phyloP scores from a whole-genome alignment of 164 flowering plant genomes.

The Stephania japonica region DNA sequence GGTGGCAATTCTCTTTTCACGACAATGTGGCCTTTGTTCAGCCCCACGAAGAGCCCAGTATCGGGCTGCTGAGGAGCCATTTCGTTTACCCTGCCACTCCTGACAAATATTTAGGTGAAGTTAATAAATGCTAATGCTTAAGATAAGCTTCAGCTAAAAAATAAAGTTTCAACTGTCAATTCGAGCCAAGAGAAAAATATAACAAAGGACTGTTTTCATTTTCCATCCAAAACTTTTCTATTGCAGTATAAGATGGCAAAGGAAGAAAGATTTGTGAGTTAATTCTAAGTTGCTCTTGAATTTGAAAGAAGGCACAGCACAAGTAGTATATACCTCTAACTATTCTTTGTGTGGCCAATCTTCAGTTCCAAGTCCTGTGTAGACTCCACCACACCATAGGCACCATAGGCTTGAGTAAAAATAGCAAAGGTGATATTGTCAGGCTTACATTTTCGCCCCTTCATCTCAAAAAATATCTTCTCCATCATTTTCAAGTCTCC shows the following conservation, averaged over 20 bases:
- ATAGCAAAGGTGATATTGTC: constrained; percentile 67
- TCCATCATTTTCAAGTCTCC: constrained; percentile 58
- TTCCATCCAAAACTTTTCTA: too few species aligned
- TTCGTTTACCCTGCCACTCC: constrained; percentile 17
- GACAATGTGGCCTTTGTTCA: constrained; percentile 56
- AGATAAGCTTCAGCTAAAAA: too few species aligned
- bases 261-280: not conserved
- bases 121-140: not conserved
- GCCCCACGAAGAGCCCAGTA: constrained; percentile 58
- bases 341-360: constrained; percentile 9
- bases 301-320: not conserved
- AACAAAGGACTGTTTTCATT: too few species aligned
- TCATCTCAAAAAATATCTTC: constrained; percentile 56
- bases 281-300: not conserved
- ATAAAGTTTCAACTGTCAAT: too few species aligned
- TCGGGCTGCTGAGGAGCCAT: constrained; percentile 62
- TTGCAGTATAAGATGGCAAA: not conserved
- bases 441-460: constrained; percentile 51
- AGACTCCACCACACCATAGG: constrained; percentile 50
- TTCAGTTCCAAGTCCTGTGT: constrained; percentile 28
- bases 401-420: constrained; percentile 59
- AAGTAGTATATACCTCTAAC: constrained; percentile 14
- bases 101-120: not conserved
- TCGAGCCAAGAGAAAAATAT: too few species aligned
- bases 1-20: constrained; percentile 47